Evolutionary conservation across 2,329 filamentous ascomycete species (phyloP), one percentile per base, ranked within the genome.

Genomic region (Monosporascus ibericus): DNA sequence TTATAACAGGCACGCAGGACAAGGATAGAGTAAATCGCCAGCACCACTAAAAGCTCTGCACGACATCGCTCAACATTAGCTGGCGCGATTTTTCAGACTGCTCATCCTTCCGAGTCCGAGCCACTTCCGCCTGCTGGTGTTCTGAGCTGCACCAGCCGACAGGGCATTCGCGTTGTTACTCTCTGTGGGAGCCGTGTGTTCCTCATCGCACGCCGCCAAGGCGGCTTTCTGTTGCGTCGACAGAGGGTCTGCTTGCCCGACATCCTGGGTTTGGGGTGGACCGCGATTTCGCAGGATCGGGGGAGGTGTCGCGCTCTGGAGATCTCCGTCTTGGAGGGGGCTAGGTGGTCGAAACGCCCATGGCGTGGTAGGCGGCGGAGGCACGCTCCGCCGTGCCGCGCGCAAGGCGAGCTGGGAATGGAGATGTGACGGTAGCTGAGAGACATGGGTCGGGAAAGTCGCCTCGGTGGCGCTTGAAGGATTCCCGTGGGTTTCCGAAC

Each of bases 261-360:
- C 40, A 44, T 47, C 48, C 37, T 48, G 22, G 42, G 4, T 9
- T 34, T 34, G 52, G 3, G 55, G 54, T 18, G 52, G 52, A 6
- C 49, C 61, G 3, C 64, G 68, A 48, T 75, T 77, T 17, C 79
- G 71, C 69, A 76, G 65, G 48, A 83, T 83, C 2, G 80, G 80
- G 5, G 80, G 80, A 3, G 80, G 80, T 7, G 80, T 83, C 0
- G 78, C 76, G 30, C 79, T 75, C 1, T 69, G 64, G 4, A 72
- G 63, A 9, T 78, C 75, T 4, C 77, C 75, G 1, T 75, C 74
- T 0, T 42, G 18, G 39, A 58, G 49, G 65, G 68, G 6, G 65
- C 65, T 70, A 68, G 75, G 8, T 68, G 74, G 8, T 68, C 74
- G 56, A 37, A 72, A 61, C 6, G 48, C 55, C 64, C 66, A 68